Evolutionary conservation across 371 early-diverging fungal genomes (phyloP).

Genomic region (Mortierella sp.): DNA sequence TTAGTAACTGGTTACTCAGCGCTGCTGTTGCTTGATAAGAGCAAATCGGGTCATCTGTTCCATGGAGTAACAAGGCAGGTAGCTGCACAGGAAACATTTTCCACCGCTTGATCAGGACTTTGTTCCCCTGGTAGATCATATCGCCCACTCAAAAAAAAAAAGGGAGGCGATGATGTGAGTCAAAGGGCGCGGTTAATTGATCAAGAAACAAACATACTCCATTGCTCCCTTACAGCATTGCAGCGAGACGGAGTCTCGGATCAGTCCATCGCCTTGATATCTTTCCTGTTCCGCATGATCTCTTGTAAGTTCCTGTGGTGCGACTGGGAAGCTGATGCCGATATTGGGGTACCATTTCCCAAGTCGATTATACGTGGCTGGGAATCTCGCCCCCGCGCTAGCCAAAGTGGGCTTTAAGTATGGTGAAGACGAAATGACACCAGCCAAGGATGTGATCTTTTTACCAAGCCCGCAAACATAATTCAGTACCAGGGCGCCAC

Average conservation of each 20-base stretch:
- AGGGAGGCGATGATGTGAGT: not conserved
- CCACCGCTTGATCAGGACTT: constrained; percentile 38
- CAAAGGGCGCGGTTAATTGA: not conserved
- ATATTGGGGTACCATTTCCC: constrained; percentile 46
- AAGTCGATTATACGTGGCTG: constrained; percentile 35
- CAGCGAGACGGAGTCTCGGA: constrained; percentile 29
- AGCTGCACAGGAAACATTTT: constrained; percentile 36
- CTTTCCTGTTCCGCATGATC: constrained; percentile 31
- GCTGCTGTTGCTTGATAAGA: constrained; percentile 25
- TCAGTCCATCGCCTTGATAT: constrained; percentile 28
- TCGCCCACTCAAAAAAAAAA: constrained; percentile 23
- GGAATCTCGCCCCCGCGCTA: constrained; percentile 33
- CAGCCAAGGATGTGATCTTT: constrained; percentile 28
- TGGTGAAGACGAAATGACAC: constrained; percentile 36
- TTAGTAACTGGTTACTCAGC: constrained; percentile 16
- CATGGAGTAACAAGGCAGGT: constrained; percentile 39
- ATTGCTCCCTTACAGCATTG: constrained; percentile 30
- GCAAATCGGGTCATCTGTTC: constrained; percentile 40
- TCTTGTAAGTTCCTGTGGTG: constrained; percentile 37
- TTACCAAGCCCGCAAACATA: constrained; percentile 46
- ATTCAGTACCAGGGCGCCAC: constrained; percentile 43
- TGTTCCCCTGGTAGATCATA: constrained; percentile 54
- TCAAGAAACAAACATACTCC: not conserved
- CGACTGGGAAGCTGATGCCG: constrained; percentile 15
- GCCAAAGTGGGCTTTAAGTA: constrained; percentile 34